Base-by-base conservation (phyloP, 208 protist species). In the Acanthamoeba lenticulata region DNA sequence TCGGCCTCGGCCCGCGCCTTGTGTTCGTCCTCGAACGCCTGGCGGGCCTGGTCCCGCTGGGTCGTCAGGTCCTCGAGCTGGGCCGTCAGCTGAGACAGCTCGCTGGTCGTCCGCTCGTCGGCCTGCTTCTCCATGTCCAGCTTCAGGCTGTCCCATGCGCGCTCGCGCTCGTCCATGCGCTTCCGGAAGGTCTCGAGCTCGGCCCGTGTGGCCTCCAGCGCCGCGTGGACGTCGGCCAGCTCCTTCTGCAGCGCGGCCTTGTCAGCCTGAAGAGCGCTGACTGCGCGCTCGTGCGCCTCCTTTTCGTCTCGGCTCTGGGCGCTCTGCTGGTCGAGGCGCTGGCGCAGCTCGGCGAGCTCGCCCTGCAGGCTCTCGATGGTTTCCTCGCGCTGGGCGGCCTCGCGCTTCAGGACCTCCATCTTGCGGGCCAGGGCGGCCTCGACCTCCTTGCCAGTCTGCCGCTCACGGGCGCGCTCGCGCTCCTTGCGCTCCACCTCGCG, bases 401-500 rank as follows among this genome's bases (percentile, higher is more conserved):
- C 77, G 42, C 36, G 7, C 4, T 32, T 38, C 77, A 19, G 11
- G 44, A 6, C n/a, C 77, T 86, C 77, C 19, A 86, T 19, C 77
- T 57, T 55, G 24, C 77, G 77, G 32, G 77, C 21, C 0, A 86
- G 45, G n/a, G 36, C n/a, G 44, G n/a, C 32, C 29, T 86, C 77
- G 24, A 57, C 77, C 29, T 86, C 77, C 44, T 86, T 86, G 42
- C n/a, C 45, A 3, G 77, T 44, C 24, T 42, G 21, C 6, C 77
- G 21, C 34, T 86, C 77, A 1, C 13, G n/a, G 15, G 49, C 45
- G 11, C 77, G 40, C 42, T 47, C 44, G 9, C 77, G 77, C 44
- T 86, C 45, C 77, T 86, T 47, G 24, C 32, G 5, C 77, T 86
- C 77, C 40, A 86, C 32, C 45, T 47, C 45, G 40, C 77, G 77